These are phyloP conservation scores for Chlorella sp. DNA, from an alignment of 139 green algal species.

Conservation along the genomic window DNA sequence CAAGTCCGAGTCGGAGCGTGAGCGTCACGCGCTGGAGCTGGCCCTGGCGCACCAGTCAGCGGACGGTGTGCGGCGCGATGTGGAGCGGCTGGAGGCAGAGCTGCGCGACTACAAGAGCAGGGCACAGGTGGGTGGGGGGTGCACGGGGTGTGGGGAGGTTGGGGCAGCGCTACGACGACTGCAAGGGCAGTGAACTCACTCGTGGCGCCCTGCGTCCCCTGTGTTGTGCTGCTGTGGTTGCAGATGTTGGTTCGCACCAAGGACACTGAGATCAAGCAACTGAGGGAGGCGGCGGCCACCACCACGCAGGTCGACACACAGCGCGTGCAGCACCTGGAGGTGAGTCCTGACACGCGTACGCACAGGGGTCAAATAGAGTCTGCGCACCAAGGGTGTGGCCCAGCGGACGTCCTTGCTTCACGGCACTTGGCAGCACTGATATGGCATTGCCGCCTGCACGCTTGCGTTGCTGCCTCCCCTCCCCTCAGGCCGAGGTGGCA, in stretches of 20 bases:
- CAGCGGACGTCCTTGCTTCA: too few relatives aligned
- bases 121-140: constrained; percentile 42
- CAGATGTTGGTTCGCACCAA: neutral
- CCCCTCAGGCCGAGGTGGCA: neutral
- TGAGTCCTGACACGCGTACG: too few relatives aligned
- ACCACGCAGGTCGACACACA: neutral
- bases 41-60: constrained; percentile 20
- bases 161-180: too few relatives aligned
- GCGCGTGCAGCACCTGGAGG: neutral
- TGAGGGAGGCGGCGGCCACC: neutral
- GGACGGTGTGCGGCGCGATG: constrained; percentile 18
- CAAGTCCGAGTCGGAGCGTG: constrained; percentile 21
- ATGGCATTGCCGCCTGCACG: too few relatives aligned
- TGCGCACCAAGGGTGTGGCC: too few relatives aligned
- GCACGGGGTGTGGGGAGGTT: too few relatives aligned
- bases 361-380: too few relatives aligned
- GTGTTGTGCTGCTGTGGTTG: too few relatives aligned
- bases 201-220: too few relatives aligned
- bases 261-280: neutral
- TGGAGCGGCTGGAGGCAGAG: constrained; percentile 31
- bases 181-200: too few relatives aligned
- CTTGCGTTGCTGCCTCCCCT: too few relatives aligned
- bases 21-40: constrained; percentile 17
- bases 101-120: constrained; percentile 41
- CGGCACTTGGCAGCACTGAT: too few relatives aligned